Percentiles rank a stretch among this genome's conserved stretches.
These are phyloP conservation scores for Ajuga chamaepitys DNA, from an alignment of 257 asterid genomes.

Conservation along the genomic window DNA sequence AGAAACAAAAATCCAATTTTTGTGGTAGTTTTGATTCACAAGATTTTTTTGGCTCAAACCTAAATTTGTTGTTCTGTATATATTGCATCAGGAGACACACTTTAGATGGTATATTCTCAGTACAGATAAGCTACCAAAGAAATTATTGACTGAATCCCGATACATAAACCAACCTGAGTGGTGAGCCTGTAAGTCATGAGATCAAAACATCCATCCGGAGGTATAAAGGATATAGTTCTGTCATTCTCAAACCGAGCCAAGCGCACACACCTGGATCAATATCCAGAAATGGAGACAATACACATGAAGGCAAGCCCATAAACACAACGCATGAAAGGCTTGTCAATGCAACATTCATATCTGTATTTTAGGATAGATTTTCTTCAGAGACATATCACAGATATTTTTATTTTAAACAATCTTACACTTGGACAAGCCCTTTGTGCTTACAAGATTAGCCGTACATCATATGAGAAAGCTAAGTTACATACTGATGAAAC, in stretches of 20 bases:
- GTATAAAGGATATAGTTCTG: slow-evolving; percentile 92
- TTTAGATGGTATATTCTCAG: background rate
- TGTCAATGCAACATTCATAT: background rate
- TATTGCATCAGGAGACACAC: background rate
- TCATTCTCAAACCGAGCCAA: slow-evolving; percentile 96
- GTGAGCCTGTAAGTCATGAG: slow-evolving; percentile 98
- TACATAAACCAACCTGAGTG: slow-evolving; percentile 67
- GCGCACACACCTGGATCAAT: slow-evolving; percentile 81
- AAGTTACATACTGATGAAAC: slow-evolving; percentile 85
- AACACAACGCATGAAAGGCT: background rate
- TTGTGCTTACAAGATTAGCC: background rate
- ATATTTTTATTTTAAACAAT: background rate
- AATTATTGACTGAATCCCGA: background rate
- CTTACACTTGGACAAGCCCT: background rate
- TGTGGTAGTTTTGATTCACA: background rate
- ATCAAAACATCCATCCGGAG: slow-evolving; percentile 99
- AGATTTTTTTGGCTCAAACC: background rate
- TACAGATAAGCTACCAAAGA: slow-evolving; percentile 1
- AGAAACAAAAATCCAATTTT: background rate
- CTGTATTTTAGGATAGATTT: background rate
- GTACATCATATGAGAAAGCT: background rate
- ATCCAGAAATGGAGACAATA: slow-evolving; percentile 18
- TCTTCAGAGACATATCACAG: background rate
- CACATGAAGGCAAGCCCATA: slow-evolving; percentile 2
- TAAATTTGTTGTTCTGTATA: background rate